These are phyloP conservation scores for Lipomyces mesembrius DNA, from an alignment of 805 yeast genomes.

Conservation along the genomic window DNA sequence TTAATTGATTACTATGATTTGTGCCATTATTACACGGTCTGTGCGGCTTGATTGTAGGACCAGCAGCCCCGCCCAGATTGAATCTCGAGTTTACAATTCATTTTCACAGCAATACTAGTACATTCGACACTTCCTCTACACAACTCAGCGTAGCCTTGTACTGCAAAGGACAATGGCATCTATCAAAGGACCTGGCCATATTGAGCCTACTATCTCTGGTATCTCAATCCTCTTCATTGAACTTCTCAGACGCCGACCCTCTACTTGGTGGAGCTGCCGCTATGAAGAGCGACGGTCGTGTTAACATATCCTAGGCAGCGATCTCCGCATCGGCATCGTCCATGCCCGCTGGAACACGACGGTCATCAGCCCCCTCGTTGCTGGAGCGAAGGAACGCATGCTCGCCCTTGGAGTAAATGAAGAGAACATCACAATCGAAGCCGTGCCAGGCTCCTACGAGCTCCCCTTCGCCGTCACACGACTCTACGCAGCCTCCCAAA, in stretches of 20 bases:
- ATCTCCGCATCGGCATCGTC: slow-evolving; percentile 77
- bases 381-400: slow-evolving; percentile 67
- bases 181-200: slow-evolving; percentile 24
- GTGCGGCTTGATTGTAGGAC: not conserved
- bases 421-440: slow-evolving; percentile 75
- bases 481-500: slow-evolving; percentile 39
- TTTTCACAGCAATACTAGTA: not conserved
- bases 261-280: not conserved
- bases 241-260: not conserved
- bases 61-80: too few relatives aligned
- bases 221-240: not conserved
- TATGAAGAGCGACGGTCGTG: not conserved
- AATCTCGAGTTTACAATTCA: too few relatives aligned
- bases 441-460: slow-evolving; percentile 96
- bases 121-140: not conserved
- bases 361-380: slow-evolving; percentile 77
- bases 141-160: not conserved
- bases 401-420: slow-evolving; percentile 73
- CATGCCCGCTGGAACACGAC: slow-evolving; percentile 94
- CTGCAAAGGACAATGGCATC: slow-evolving; percentile 13
- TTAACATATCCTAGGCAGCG: slow-evolving; percentile 26
- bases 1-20: too few relatives aligned
- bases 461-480: slow-evolving; percentile 74
- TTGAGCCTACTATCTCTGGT: slow-evolving; percentile 20
- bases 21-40: not conserved